phyloP scores from a whole-genome alignment of 805 yeast species.

The Zygotorulaspora florentina region DNA sequence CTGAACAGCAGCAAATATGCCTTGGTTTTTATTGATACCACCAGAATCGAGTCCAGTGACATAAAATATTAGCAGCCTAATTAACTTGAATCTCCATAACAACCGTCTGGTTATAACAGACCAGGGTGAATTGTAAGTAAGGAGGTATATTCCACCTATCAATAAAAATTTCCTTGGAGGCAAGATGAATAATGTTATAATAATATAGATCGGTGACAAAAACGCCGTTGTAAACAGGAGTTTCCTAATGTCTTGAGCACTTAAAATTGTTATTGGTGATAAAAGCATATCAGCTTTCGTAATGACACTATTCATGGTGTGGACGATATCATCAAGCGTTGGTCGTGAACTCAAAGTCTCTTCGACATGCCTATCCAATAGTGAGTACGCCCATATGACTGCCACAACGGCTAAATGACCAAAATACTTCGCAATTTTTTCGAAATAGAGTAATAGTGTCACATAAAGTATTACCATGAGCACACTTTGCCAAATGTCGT shows the following conservation, averaged over 20 bases:
- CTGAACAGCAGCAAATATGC: slow-evolving; percentile 43
- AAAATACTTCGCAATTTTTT: slow-evolving; percentile 67
- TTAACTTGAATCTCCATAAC: slow-evolving; percentile 73
- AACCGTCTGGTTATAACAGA: slow-evolving; percentile 77
- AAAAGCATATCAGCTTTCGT: slow-evolving; percentile 72
- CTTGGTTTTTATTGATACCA: slow-evolving; percentile 41
- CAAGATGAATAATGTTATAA: slow-evolving; percentile 61
- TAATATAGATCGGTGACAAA: slow-evolving; percentile 77
- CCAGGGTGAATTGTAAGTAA: slow-evolving; percentile 85
- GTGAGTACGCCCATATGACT: slow-evolving; percentile 54
- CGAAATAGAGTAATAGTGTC: slow-evolving; percentile 69
- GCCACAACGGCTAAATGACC: slow-evolving; percentile 76
- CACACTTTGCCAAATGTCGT: slow-evolving; percentile 71
- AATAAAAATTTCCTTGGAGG: slow-evolving; percentile 67
- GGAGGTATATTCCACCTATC: slow-evolving; percentile 51
- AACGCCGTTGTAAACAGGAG: slow-evolving; percentile 79
- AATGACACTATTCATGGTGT: slow-evolving; percentile 67
- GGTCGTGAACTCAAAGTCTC: slow-evolving; percentile 62
- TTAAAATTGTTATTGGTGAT: slow-evolving; percentile 77
- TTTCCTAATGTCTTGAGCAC: slow-evolving; percentile 74
- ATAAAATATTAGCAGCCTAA: slow-evolving; percentile 70
- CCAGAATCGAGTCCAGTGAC: slow-evolving; percentile 82
- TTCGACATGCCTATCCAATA: slow-evolving; percentile 52
- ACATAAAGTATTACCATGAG: slow-evolving; percentile 47
- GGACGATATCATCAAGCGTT: slow-evolving; percentile 81